These are phyloP conservation scores for Mychonastes homosphaera DNA, from an alignment of 139 green algal species.

Conservation along the genomic window DNA sequence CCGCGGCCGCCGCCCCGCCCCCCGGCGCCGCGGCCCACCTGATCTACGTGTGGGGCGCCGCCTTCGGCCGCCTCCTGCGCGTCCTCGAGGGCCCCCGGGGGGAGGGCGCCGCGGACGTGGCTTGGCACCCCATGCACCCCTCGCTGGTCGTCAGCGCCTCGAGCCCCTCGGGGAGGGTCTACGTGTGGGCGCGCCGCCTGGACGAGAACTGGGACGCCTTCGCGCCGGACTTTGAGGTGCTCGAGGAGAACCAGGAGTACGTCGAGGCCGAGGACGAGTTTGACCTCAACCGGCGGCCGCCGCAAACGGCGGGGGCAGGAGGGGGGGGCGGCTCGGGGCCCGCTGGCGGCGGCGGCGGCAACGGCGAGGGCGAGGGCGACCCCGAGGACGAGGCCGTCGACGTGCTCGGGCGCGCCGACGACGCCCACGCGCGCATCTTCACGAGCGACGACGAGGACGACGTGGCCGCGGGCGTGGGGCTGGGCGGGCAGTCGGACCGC, in stretches of 20 bases:
- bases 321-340: constrained; percentile 4
- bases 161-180: constrained; percentile 29
- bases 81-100: constrained; percentile 58
- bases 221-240: constrained; percentile 78
- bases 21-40: constrained; percentile 38
- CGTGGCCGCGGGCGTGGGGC: neutral
- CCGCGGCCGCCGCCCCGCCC: constrained; percentile 24
- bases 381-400: constrained; percentile 7
- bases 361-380: neutral
- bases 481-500: too few relatives aligned
- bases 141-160: constrained; percentile 33
- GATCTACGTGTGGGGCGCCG: constrained; percentile 52
- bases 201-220: constrained; percentile 89
- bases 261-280: constrained; percentile 91
- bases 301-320: neutral
- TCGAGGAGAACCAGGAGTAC: constrained; percentile 85
- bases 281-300: constrained; percentile 46
- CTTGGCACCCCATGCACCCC: constrained; percentile 64
- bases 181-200: constrained; percentile 75
- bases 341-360: neutral
- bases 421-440: constrained; percentile 9
- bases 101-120: constrained; percentile 41
- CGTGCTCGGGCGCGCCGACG: constrained; percentile 8
- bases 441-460: constrained; percentile 36
- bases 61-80: constrained; percentile 43